Percentiles rank a stretch among this genome's conserved stretches.
Evolutionary conservation across 108 stramenopile genomes (phyloP).

Genomic region (Epithemia pelagica): DNA sequence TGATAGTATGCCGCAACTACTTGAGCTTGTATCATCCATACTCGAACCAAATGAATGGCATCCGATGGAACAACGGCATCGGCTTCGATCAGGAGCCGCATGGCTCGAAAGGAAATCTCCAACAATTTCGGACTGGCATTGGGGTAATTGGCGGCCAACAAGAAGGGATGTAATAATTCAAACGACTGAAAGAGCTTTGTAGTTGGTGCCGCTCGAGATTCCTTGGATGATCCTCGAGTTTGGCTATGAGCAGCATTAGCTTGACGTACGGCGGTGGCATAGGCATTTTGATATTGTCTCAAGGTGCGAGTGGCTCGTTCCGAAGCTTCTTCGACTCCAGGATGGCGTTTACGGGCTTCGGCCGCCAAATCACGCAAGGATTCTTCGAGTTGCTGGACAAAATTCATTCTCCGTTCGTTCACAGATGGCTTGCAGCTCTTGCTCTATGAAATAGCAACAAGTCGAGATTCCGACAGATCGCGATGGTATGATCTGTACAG

Average conservation of each 20-base stretch:
- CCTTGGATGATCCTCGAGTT: neutral
- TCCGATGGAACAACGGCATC: conserved; percentile 75
- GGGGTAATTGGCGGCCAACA: conserved; percentile 75
- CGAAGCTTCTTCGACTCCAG: conserved; percentile 83
- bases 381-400: conserved; percentile 82
- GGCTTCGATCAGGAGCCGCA: conserved; percentile 62
- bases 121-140: conserved; percentile 56
- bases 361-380: conserved; percentile 81
- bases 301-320: conserved; percentile 79
- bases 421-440: too few species aligned
- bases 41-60: conserved; percentile 60
- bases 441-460: too few species aligned
- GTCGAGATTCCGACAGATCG: too few species aligned
- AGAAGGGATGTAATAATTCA: conserved; percentile 76
- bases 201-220: conserved; percentile 52
- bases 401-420: conserved; percentile 72
- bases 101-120: conserved; percentile 57
- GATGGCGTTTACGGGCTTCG: conserved; percentile 80
- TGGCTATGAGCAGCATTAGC: conserved; percentile 21
- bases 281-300: conserved; percentile 64
- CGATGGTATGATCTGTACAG: too few species aligned
- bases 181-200: conserved; percentile 70
- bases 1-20: conserved; percentile 35
- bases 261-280: conserved; percentile 74
- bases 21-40: conserved; percentile 75